A percentile compares a stretch with the other conserved stretches of the same genome.
Conservation (phyloP, 2,329 filamentous ascomycete genomes). For the Epichloe sp. region DNA sequence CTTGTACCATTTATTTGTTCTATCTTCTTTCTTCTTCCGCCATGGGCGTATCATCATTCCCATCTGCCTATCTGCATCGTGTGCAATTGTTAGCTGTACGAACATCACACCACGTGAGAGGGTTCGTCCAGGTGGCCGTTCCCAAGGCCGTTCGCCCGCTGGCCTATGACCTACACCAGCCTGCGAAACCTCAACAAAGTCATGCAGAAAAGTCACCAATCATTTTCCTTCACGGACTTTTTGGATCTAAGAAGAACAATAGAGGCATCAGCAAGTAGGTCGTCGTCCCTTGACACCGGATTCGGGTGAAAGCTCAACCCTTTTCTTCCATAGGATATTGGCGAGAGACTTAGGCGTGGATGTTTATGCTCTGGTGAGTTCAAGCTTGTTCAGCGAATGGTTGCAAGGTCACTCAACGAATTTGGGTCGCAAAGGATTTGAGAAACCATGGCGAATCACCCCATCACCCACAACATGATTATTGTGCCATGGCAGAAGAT, state of each 20-base stretch:
- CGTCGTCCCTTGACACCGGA: background rate
- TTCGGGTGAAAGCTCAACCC: background rate
- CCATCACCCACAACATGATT: conserved; percentile 65
- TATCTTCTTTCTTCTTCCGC: no score
- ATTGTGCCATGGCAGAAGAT: conserved; percentile 69
- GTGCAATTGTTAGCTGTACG: background rate
- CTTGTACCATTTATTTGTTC: no score
- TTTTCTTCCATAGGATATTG: conserved; percentile 44
- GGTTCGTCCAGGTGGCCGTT: background rate
- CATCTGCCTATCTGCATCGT: background rate
- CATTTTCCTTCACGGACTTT: conserved; percentile 82
- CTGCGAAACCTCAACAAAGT: conserved; percentile 26
- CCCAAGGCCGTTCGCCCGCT: conserved; percentile 23
- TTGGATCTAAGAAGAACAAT: conserved; percentile 93
- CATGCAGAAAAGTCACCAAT: conserved; percentile 46
- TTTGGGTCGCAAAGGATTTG: conserved; percentile 48
- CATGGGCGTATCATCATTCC: background rate
- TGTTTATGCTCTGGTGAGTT: conserved; percentile 65
- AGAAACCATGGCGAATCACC: conserved; percentile 89
- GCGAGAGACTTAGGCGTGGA: conserved; percentile 68
- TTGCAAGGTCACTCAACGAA: background rate
- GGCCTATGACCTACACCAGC: conserved; percentile 54
- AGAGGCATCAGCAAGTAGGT: conserved; percentile 85
- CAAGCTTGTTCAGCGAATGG: background rate
- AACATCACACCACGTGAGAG: background rate